Conservation (phyloP, 345 rosid genomes). For the Eucalyptus regnans region DNA sequence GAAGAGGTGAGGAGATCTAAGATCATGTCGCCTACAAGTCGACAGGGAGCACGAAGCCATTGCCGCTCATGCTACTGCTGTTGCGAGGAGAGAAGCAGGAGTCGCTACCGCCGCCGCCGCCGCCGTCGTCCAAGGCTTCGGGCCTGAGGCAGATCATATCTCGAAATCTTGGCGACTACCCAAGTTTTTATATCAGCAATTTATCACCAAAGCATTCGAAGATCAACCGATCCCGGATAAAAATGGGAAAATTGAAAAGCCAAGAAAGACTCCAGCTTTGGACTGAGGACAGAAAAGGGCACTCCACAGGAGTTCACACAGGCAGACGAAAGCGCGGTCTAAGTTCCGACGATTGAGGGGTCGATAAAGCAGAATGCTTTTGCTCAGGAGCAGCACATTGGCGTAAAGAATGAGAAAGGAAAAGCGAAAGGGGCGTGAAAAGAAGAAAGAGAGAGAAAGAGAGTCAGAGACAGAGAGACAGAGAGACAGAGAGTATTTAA, state of each 20-base stretch:
- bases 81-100: not conserved
- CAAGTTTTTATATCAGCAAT: not conserved
- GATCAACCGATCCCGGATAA: not conserved
- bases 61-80: not conserved
- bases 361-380: not conserved
- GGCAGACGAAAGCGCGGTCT: not conserved
- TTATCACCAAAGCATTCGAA: not conserved
- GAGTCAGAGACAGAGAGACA: not conserved
- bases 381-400: not conserved
- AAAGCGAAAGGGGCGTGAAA: not conserved
- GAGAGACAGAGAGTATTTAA: not conserved
- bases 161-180: not conserved
- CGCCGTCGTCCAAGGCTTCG: conserved; percentile 36
- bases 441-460: not conserved
- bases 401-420: not conserved
- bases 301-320: not conserved
- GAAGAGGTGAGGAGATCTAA: not conserved
- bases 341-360: not conserved
- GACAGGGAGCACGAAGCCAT: conserved; percentile 35
- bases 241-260: not conserved
- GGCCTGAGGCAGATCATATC: conserved; percentile 53
- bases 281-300: not conserved
- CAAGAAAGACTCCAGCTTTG: not conserved
- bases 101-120: not conserved
- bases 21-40: conserved; percentile 20